A percentile compares a stretch with the other conserved stretches of the same genome.
phyloP scores from a whole-genome alignment of 352 stramenopile genomes.

The Pythium brachiatum region DNA sequence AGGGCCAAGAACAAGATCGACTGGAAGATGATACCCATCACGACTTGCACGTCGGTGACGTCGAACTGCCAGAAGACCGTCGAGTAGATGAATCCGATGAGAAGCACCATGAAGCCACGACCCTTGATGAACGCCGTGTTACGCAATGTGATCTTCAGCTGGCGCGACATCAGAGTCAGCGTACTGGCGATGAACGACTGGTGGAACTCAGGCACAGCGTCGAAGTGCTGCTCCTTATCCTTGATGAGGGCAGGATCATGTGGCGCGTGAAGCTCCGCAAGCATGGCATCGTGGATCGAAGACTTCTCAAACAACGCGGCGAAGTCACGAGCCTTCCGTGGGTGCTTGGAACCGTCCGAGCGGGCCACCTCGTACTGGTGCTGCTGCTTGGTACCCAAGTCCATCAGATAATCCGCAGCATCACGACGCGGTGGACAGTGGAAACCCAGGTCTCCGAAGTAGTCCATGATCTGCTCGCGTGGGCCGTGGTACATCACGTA shows the following conservation, averaged over 20 bases:
- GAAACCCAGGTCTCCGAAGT: conserved; percentile 81
- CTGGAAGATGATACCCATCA: conserved; percentile 43
- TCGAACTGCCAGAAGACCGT: conserved; percentile 26
- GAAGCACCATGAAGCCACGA: conserved; percentile 26
- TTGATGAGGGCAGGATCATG: conserved; percentile 88
- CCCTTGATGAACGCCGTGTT: conserved; percentile 29
- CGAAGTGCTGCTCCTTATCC: conserved; percentile 35
- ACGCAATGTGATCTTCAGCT: conserved; percentile 46
- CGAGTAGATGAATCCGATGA: conserved; percentile 27
- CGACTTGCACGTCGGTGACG: conserved; percentile 19
- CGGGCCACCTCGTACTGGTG: conserved; percentile 13
- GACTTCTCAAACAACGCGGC: conserved; percentile 23
- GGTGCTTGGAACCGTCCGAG: not conserved
- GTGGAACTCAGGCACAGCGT: conserved; percentile 11
- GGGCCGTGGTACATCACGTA: conserved; percentile 86
- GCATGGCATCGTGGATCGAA: conserved; percentile 11
- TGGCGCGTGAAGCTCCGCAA: conserved; percentile 77
- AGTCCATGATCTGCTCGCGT: conserved; percentile 47
- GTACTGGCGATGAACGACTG: conserved; percentile 11
- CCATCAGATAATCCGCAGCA: conserved; percentile 91
- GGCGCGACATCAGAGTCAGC: conserved; percentile 21
- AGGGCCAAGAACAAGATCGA: conserved; percentile 7
- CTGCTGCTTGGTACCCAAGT: conserved; percentile 27
- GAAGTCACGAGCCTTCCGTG: conserved; percentile 19
- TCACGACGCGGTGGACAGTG: conserved; percentile 65